Base-by-base conservation (phyloP, 2,329 filamentous ascomycete species). In the Elsinoe necatrix region DNA sequence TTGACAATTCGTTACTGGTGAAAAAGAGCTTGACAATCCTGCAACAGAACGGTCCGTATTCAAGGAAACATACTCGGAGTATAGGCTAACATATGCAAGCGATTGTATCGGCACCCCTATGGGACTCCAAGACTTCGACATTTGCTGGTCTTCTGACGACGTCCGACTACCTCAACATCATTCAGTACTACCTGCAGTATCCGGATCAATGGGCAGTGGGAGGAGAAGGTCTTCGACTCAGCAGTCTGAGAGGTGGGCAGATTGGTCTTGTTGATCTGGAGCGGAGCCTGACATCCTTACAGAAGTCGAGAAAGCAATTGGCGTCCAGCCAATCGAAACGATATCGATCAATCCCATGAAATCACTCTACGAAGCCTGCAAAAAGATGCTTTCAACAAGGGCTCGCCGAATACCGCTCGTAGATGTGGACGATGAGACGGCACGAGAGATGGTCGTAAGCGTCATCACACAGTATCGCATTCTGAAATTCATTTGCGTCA, bases 391-490 rank as follows among this genome's bases (percentile, higher is more conserved):
- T 50, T 85, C 89, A 68, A 96, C 92, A 4, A 86, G 92, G 63
- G 92, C 93, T 34, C 86, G 93, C 59, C 84, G 93, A 64, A 98
- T 98, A 62, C 93, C 93, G 0, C 80, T 98, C 5, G 86, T 98
- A 58, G 93, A 96, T 64, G 81, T 88, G 61, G 93, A 98, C 67
- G 91, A 95, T 67, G 93, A 98, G 72, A 98, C 93, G 1, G 84
- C 87, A 57, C 82, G 90, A 61, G 85, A 93, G 67, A 93, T 92
- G 74, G 90, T 98, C 16, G 88, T 98, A 60, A 96, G 90, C 65
- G 93, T 98, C 60, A 87, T 98, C 58, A 98, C 93, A 0, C 93
- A 98, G 71, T 98, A 98, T 72, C 87, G 95, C 58, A 97, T 98
- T 64, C 81, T 98, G 62, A 98, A 98, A 70, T 98, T 98, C 70